Evolutionary conservation across 495 filamentous ascomycete species (phyloP).

Genomic region (Xylaria palmicola): DNA sequence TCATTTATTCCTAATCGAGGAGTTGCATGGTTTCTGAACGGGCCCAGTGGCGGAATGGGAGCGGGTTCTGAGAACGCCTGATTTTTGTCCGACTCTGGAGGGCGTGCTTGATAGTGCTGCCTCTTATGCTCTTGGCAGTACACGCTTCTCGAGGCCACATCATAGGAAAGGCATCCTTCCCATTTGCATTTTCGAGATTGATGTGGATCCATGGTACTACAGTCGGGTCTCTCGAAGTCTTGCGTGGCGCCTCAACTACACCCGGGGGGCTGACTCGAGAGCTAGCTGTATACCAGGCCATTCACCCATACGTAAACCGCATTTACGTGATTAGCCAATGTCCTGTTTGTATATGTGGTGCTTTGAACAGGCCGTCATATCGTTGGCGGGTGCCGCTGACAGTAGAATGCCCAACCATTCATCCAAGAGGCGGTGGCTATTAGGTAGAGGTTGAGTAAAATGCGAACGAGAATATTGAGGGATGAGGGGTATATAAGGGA

Average conservation of each 20-base stretch:
- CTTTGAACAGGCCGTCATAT: constrained; percentile 12
- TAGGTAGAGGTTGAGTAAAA: constrained; percentile 9
- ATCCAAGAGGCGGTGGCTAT: constrained; percentile 3
- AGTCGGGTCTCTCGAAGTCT: neutral
- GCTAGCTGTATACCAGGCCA: constrained; percentile 11
- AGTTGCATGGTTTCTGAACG: neutral
- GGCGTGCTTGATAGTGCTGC: neutral
- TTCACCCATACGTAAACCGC: constrained; percentile 9
- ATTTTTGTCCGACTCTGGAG: neutral
- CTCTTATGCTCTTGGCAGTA: constrained; percentile 11
- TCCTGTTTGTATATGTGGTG: constrained; percentile 4
- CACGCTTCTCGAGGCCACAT: neutral
- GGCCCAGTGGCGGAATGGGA: neutral
- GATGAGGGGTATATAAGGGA: neutral
- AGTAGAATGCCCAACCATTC: neutral
- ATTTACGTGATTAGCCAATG: neutral
- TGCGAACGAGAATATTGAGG: neutral
- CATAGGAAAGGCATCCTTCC: constrained; percentile 3
- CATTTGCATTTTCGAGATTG: constrained; percentile 8
- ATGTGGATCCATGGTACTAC: constrained; percentile 7
- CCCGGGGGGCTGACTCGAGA: neutral
- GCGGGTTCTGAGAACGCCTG: neutral
- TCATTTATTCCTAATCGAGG: neutral
- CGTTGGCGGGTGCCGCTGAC: constrained; percentile 1
- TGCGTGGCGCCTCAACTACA: neutral